A percentile compares a stretch with the other conserved stretches of the same genome.
phyloP scores from a whole-genome alignment of 1,284 basidiomycete genomes.

The Leucoagaricus sp. region DNA sequence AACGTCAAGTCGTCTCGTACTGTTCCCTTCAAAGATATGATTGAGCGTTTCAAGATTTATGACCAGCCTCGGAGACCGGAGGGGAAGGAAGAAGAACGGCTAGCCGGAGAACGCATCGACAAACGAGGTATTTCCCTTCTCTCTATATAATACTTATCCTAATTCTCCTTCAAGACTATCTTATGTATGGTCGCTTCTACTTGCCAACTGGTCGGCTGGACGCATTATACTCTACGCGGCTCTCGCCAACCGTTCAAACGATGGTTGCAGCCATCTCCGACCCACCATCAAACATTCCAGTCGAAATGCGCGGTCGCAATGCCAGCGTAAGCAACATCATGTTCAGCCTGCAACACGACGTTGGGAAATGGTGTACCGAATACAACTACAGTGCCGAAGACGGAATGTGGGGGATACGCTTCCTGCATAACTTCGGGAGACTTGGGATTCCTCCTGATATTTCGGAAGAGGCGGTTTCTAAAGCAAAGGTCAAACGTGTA shows the following conservation, averaged over 20 bases:
- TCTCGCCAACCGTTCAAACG: conserved; percentile 73
- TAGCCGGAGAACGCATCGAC: conserved; percentile 76
- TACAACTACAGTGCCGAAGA: conserved; percentile 96
- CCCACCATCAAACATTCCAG: conserved; percentile 51
- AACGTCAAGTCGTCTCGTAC: conserved; percentile 70
- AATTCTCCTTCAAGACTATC: conserved; percentile 60
- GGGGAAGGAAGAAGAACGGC: conserved; percentile 76
- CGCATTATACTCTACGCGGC: conserved; percentile 83
- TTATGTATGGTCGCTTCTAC: conserved; percentile 92
- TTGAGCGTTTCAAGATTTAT: conserved; percentile 83
- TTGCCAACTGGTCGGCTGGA: conserved; percentile 88
- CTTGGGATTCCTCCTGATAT: conserved; percentile 27
- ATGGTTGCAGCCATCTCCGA: conserved; percentile 78
- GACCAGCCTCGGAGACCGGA: conserved; percentile 77
- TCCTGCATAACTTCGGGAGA: conserved; percentile 93
- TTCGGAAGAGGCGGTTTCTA: conserved; percentile 4
- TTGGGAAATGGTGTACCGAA: conserved; percentile 91
- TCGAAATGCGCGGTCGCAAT: conserved; percentile 44
- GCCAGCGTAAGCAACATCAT: conserved; percentile 75
- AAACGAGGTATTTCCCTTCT: conserved; percentile 62
- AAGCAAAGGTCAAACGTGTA: conserved; percentile 58
- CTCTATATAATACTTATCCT: background rate
- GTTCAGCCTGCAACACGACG: conserved; percentile 89
- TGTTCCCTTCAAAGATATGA: conserved; percentile 86
- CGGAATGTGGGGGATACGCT: conserved; percentile 86